Evolutionary conservation across 2,329 filamentous ascomycete genomes (phyloP).

Genomic region (Calonectria honghensis): DNA sequence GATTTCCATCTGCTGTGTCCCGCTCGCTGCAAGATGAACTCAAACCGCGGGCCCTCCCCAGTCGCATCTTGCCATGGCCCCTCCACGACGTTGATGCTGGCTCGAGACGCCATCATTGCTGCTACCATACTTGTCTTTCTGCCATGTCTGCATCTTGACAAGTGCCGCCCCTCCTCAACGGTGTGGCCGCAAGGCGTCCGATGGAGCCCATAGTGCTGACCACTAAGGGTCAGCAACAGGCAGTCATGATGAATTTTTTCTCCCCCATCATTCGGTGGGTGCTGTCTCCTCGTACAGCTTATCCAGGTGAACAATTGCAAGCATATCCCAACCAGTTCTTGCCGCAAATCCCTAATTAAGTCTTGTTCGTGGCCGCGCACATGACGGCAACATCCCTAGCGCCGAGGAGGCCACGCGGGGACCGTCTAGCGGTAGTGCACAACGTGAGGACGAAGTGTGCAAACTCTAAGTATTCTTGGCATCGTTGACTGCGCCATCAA

Average conservation of each 20-base stretch:
- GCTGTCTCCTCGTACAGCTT: background rate
- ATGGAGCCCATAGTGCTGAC: background rate
- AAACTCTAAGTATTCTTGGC: background rate
- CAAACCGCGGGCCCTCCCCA: background rate
- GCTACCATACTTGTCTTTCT: background rate
- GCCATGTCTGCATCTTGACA: background rate
- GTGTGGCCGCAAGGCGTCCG: background rate
- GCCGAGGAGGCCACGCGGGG: slow-evolving; percentile 17
- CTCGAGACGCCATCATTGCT: background rate
- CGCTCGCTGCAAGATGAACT: slow-evolving; percentile 10
- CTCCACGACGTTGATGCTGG: background rate
- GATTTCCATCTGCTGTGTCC: slow-evolving; percentile 8
- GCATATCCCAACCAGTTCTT: background rate
- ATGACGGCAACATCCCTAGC: slow-evolving; percentile 23
- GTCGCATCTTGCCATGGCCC: background rate
- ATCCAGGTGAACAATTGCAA: background rate
- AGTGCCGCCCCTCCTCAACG: background rate
- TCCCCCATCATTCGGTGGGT: too few relatives aligned
- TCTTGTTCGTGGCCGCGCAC: slow-evolving; percentile 8
- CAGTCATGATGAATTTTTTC: background rate
- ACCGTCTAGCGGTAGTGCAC: background rate
- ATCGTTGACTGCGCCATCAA: background rate
- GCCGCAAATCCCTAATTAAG: background rate
- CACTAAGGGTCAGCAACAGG: background rate
- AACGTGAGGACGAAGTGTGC: background rate